Evolutionary conservation across 352 stramenopile genomes (phyloP).

Genomic region (Thalassiosira hispida): DNA sequence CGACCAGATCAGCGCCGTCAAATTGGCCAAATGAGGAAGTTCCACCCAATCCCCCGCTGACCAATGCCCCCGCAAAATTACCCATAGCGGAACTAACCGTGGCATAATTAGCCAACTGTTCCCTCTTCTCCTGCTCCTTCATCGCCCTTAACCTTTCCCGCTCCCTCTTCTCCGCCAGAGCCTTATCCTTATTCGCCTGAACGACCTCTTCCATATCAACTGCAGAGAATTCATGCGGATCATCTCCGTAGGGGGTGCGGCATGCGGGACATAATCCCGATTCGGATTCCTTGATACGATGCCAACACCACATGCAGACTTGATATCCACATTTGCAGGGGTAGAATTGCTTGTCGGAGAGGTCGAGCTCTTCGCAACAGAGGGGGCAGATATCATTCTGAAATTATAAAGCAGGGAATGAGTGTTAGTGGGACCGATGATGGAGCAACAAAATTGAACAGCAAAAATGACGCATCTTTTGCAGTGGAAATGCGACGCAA

Average conservation of each 20-base stretch:
- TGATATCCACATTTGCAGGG: slow-evolving; percentile 99
- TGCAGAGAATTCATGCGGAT: slow-evolving; percentile 89
- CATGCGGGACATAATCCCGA: slow-evolving; percentile 97
- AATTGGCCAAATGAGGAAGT: slow-evolving; percentile 20
- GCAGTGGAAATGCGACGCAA: too few relatives aligned
- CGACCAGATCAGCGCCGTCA: slow-evolving; percentile 56
- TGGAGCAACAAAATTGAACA: background rate
- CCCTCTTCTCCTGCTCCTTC: slow-evolving; percentile 52
- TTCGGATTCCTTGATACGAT: slow-evolving; percentile 98
- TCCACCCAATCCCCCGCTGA: slow-evolving; percentile 1
- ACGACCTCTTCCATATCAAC: slow-evolving; percentile 93
- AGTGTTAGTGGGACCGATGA: background rate
- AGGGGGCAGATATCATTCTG: slow-evolving; percentile 93
- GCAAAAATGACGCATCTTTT: background rate
- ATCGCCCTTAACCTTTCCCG: slow-evolving; percentile 61
- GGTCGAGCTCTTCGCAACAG: slow-evolving; percentile 98
- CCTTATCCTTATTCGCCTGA: slow-evolving; percentile 84
- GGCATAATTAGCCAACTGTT: slow-evolving; percentile 41
- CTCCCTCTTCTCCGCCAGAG: slow-evolving; percentile 75
- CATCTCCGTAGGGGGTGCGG: slow-evolving; percentile 95
- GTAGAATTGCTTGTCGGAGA: slow-evolving; percentile 98
- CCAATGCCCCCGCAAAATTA: slow-evolving; percentile 30
- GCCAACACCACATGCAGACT: slow-evolving; percentile 99
- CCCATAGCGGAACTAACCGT: slow-evolving; percentile 6
- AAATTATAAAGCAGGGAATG: background rate